Evolutionary conservation across 768 basidiomycete genomes (phyloP).

Genomic region (Grammothele lineata): DNA sequence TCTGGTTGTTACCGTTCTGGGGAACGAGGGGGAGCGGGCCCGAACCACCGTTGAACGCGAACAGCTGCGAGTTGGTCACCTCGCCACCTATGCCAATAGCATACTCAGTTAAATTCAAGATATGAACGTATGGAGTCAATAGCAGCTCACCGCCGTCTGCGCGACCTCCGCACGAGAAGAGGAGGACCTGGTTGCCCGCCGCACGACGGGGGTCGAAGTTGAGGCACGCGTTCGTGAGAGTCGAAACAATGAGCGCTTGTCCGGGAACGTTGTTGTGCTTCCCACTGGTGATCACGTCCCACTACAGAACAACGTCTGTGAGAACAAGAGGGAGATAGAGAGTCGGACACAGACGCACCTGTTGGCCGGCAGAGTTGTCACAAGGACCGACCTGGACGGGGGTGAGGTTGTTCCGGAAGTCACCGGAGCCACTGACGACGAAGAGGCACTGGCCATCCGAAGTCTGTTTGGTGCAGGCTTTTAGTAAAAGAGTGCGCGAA

Average conservation of each 20-base stretch:
- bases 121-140: too few species aligned
- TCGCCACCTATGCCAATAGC: background rate
- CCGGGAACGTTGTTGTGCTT: background rate
- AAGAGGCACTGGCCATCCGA: background rate
- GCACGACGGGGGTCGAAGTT: conserved; percentile 1
- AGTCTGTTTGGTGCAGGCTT: too few species aligned
- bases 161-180: conserved; percentile 1
- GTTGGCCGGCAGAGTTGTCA: background rate
- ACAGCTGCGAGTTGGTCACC: background rate
- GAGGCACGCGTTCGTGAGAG: background rate
- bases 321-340: background rate
- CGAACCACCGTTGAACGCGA: background rate
- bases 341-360: background rate
- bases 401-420: conserved; percentile 1
- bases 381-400: background rate
- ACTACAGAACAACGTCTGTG: background rate
- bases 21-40: background rate
- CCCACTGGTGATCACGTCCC: background rate
- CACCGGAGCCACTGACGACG: background rate
- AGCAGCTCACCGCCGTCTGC: background rate
- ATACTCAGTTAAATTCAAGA: too few species aligned
- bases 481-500: too few species aligned
- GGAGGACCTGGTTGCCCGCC: background rate
- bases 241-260: background rate
- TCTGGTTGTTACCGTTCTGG: background rate